Percentiles rank a stretch among this genome's conserved stretches.
These are phyloP conservation scores for Pythium insidiosum DNA, from an alignment of 352 stramenopile genomes.

Conservation along the genomic window DNA sequence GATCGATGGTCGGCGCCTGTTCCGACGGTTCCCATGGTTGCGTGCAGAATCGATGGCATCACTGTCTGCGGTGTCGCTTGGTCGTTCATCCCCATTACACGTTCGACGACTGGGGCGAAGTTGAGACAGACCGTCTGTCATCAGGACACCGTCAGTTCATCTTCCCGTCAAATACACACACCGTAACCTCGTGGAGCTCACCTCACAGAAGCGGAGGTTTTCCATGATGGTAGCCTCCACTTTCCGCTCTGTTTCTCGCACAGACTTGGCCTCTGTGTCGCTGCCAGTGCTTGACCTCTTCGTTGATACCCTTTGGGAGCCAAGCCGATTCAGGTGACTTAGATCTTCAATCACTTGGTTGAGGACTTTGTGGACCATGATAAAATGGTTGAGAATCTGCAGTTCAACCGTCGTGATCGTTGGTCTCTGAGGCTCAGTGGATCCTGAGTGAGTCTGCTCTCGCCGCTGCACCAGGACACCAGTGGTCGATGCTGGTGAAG, in stretches of 20 bases:
- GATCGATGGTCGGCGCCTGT: no score
- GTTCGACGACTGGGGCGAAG: conserved; percentile 15
- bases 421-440: not conserved
- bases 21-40: no score
- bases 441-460: not conserved
- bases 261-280: not conserved
- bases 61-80: not conserved
- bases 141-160: not conserved
- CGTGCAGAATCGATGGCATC: conserved; percentile 7
- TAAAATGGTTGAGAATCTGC: conserved; percentile 35
- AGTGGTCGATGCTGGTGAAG: not conserved
- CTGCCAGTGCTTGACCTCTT: conserved; percentile 3
- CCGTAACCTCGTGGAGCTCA: not conserved
- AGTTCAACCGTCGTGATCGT: conserved; percentile 13
- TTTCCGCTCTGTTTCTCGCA: not conserved
- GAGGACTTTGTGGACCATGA: conserved; percentile 33
- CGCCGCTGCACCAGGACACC: conserved; percentile 2
- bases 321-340: conserved; percentile 28
- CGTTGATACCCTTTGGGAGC: conserved; percentile 16
- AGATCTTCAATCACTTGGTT: conserved; percentile 37
- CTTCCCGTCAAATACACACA: not conserved
- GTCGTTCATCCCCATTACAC: conserved; percentile 7
- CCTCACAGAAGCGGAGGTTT: conserved; percentile 12
- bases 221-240: conserved; percentile 10
- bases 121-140: conserved; percentile 12